These are phyloP conservation scores for Aspergillus pseudonomiae DNA, from an alignment of 2,329 filamentous ascomycete genomes.

Conservation along the genomic window DNA sequence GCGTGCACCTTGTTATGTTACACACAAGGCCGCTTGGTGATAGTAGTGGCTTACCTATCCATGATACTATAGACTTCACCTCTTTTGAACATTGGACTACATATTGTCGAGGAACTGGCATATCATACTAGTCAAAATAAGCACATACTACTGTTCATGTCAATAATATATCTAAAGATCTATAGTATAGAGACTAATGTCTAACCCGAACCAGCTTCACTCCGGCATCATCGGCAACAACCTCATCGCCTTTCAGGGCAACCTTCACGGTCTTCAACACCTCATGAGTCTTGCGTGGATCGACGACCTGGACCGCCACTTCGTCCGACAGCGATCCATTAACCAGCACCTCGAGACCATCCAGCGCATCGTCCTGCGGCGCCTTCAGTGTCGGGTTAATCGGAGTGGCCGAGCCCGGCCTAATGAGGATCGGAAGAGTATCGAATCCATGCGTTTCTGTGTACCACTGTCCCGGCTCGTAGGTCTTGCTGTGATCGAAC, in stretches of 20 bases:
- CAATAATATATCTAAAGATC: neutral
- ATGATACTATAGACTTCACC: too few species aligned
- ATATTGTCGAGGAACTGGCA: too few species aligned
- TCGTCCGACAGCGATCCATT: slow-evolving; percentile 28
- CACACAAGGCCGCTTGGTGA: too few species aligned
- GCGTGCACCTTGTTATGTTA: neutral
- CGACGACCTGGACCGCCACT: slow-evolving; percentile 29
- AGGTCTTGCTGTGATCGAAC: slow-evolving; percentile 48
- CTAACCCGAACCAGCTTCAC: slow-evolving; percentile 28
- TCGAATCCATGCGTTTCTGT: slow-evolving; percentile 62
- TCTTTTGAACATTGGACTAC: too few species aligned
- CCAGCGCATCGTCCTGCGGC: slow-evolving; percentile 31
- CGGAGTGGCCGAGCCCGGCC: slow-evolving; percentile 45
- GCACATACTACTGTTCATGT: neutral
- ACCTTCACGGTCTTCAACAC: slow-evolving; percentile 29
- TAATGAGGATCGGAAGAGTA: slow-evolving; percentile 61
- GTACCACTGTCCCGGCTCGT: slow-evolving; percentile 56
- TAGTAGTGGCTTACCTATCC: too few species aligned
- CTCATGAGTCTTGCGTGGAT: slow-evolving; percentile 29
- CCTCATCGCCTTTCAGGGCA: slow-evolving; percentile 14
- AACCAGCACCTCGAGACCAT: slow-evolving; percentile 35
- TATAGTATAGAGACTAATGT: slow-evolving; percentile 5
- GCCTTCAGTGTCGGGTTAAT: slow-evolving; percentile 31
- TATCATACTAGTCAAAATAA: too few species aligned
- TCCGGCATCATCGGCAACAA: slow-evolving; percentile 22